Base-by-base conservation (phyloP, 73 alveolate species). In the Tetrahymena malaccensis region DNA sequence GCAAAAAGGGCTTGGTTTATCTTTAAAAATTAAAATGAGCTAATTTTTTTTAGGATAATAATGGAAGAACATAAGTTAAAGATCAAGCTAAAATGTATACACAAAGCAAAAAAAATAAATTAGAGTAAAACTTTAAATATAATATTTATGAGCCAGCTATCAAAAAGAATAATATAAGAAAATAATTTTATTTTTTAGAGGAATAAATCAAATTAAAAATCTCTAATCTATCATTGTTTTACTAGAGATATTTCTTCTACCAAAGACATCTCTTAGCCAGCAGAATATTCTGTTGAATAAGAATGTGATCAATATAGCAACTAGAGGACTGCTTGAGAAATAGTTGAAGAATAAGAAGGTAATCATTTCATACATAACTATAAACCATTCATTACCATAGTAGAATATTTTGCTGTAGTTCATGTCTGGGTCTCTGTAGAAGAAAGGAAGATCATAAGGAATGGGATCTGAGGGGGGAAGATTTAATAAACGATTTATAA, bases 181-280 rank as follows among this genome's bases (percentile, higher is more conserved):
- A 40, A 40, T 3, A 6, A 6, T 10, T 10, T 85, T 85, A 9
- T 37, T 27, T 5, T 85, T 85, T 38, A 21, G 1, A 43, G 17
- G 10, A 35, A 35, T 27, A 4, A 22, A 96, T 96, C 96, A 96
- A 33, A 96, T 95, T 50, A 98, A 94, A 93, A 98, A 98, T 94
- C 99, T 96, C 94, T 97, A 95, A 58, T 98, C 99, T 55, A 98
- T 96, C 58, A 96, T 96, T 35, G 99, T 98, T 94, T 97, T 98
- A 55, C 94, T 96, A 25, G 98, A 96, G 2, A 98, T 97, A 94
- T 98, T 98, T 84, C 94, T 93, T 84, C 96, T 98, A 35, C 98
- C 98, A 50, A 97, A 96, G 89, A 94, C 94, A 27, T 93, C 96
- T 37, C 99, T 96, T 16, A 97, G 34, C 94, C 85, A 97, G 93